Conservation (phyloP, 345 rosid genomes). For the Brassica carinata region DNA sequence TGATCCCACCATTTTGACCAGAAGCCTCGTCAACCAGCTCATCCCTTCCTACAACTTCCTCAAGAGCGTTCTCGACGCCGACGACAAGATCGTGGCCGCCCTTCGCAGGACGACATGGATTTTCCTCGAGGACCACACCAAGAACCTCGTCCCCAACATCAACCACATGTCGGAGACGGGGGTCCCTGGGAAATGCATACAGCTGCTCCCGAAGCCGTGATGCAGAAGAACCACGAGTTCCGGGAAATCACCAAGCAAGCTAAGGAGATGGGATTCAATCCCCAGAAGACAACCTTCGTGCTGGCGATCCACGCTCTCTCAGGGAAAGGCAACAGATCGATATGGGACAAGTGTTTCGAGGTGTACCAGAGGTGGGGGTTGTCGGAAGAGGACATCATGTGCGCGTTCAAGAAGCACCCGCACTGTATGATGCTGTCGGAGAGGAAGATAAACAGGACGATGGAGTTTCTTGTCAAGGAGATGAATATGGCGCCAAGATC, state of each 20-base stretch:
- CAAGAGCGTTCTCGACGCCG: slow-evolving; percentile 37
- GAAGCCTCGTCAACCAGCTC: slow-evolving; percentile 46
- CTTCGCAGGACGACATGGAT: slow-evolving; percentile 48
- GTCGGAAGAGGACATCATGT: slow-evolving; percentile 50
- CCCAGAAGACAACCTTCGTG: slow-evolving; percentile 48
- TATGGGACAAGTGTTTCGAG: slow-evolving; percentile 49
- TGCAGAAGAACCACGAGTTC: slow-evolving; percentile 45
- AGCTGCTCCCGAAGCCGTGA: slow-evolving; percentile 50
- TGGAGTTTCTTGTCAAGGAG: slow-evolving; percentile 58
- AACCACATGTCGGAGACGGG: slow-evolving; percentile 38
- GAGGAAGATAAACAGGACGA: slow-evolving; percentile 43
- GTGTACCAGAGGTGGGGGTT: slow-evolving; percentile 59
- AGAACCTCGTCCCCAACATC: slow-evolving; percentile 49
- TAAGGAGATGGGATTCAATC: slow-evolving; percentile 53
- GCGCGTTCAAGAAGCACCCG: slow-evolving; percentile 56
- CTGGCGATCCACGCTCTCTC: slow-evolving; percentile 51
- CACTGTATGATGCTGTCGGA: slow-evolving; percentile 56
- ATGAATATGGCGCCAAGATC: slow-evolving; percentile 44
- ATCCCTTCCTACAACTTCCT: slow-evolving; percentile 48
- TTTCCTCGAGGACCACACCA: slow-evolving; percentile 45
- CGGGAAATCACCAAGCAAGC: slow-evolving; percentile 41
- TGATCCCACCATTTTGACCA: slow-evolving; percentile 39
- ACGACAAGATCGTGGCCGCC: slow-evolving; percentile 44
- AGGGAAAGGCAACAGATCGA: slow-evolving; percentile 47
- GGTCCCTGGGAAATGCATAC: slow-evolving; percentile 44